These are phyloP conservation scores for Blechomonas ayalai DNA, from an alignment of 208 protist species.

Conservation along the genomic window DNA sequence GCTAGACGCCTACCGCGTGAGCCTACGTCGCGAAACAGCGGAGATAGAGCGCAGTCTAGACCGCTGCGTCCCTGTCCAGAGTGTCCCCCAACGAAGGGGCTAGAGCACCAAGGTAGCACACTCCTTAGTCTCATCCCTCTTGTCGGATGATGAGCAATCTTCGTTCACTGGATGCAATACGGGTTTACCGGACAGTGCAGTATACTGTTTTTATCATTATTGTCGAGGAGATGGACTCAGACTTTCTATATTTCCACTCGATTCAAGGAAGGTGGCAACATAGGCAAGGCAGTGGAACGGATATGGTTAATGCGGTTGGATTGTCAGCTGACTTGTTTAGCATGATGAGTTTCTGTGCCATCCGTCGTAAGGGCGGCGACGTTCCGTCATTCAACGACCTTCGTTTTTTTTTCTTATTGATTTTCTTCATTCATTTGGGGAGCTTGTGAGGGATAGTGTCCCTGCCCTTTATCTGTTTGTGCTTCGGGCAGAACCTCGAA, in stretches of 20 bases:
- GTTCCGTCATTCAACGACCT: background rate
- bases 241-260: background rate
- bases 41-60: constrained; percentile 21
- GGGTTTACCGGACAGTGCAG: no score
- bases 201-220: no score
- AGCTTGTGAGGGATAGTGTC: no score
- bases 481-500: no score
- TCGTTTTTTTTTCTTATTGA: constrained; percentile 11
- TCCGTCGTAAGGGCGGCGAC: background rate
- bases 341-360: background rate
- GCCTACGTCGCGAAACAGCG: constrained; percentile 28
- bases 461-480: constrained; percentile 1
- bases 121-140: no score
- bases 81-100: no score
- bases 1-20: constrained; percentile 46
- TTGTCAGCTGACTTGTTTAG: background rate
- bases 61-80: no score
- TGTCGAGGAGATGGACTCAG: background rate
- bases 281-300: background rate
- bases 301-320: background rate
- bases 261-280: background rate
- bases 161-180: no score
- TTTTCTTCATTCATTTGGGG: constrained; percentile 5
- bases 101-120: no score
- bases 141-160: no score